Conservation (phyloP, 1,284 basidiomycete species). For the Athelia sp. region DNA sequence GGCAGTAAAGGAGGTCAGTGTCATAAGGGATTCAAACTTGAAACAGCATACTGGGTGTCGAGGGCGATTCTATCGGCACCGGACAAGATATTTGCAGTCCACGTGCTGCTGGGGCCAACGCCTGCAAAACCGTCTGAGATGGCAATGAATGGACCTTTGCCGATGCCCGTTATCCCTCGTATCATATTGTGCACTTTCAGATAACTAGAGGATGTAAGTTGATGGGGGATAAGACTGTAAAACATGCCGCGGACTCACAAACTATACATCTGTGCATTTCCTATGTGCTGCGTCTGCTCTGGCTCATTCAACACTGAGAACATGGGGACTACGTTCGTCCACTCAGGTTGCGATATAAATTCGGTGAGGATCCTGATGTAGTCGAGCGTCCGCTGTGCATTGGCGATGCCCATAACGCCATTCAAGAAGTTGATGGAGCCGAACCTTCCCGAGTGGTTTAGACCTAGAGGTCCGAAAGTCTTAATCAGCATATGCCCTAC, state of each 20-base stretch:
- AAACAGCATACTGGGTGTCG: conserved; percentile 47
- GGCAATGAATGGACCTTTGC: conserved; percentile 44
- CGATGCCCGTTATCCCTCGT: conserved; percentile 59
- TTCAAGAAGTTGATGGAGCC: conserved; percentile 51
- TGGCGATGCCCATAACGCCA: conserved; percentile 43
- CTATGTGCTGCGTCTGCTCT: no score
- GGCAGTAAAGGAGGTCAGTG: no score
- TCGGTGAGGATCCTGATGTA: conserved; percentile 71
- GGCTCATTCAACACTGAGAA: conserved; percentile 61
- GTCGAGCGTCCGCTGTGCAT: conserved; percentile 74
- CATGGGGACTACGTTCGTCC: conserved; percentile 63
- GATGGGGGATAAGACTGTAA: conserved; percentile 8
- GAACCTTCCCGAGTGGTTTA: conserved; percentile 45
- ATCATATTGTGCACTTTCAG: conserved; percentile 60
- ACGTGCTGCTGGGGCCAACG: conserved; percentile 25
- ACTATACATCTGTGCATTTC: no score
- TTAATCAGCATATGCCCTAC: conserved; percentile 8
- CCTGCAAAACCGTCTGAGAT: conserved; percentile 61
- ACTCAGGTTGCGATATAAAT: conserved; percentile 73
- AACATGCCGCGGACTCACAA: not conserved
- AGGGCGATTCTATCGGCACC: conserved; percentile 61
- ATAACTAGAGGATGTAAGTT: conserved; percentile 31
- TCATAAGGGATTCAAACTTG: no score
- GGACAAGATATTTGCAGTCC: conserved; percentile 53
- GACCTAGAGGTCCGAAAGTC: conserved; percentile 27